phyloP scores from a whole-genome alignment of 2,329 filamentous ascomycete species.

The Coniosporium tulheliwenetii region DNA sequence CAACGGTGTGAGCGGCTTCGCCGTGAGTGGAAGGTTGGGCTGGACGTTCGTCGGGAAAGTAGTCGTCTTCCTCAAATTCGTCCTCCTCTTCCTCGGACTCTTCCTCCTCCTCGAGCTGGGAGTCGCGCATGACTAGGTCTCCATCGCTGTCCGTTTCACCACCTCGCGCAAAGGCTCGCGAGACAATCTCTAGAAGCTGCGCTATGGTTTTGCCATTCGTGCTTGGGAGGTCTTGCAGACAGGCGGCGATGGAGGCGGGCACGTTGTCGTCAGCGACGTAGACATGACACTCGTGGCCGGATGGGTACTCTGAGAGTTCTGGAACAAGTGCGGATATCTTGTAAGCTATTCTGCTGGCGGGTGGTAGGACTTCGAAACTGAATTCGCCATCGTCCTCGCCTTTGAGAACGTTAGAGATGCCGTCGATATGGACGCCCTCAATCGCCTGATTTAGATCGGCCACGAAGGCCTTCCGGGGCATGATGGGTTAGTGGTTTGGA shows the following conservation, averaged over 20 bases:
- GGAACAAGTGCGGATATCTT: constrained; percentile 18
- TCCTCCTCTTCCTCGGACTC: constrained; percentile 20
- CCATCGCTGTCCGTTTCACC: constrained; percentile 20
- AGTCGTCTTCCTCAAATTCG: constrained; percentile 18
- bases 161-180: constrained; percentile 10
- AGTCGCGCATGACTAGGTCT: constrained; percentile 25
- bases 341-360: constrained; percentile 14
- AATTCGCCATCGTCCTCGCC: constrained; percentile 62
- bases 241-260: constrained; percentile 23
- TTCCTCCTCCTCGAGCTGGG: constrained; percentile 15
- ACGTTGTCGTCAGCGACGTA: constrained; percentile 33
- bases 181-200: constrained; percentile 33
- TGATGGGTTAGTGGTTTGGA: constrained; percentile 17
- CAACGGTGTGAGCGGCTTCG: no score
- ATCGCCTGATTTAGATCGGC: constrained; percentile 36
- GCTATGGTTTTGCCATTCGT: constrained; percentile 29
- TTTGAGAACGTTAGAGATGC: constrained; percentile 38
- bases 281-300: constrained; percentile 39
- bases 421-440: constrained; percentile 20
- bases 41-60: no score
- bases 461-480: constrained; percentile 53
- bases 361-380: constrained; percentile 38
- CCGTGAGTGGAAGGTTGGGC: no score
- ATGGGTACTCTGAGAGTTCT: constrained; percentile 47
- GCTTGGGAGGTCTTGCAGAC: constrained; percentile 30